Evolutionary conservation across 768 basidiomycete species (phyloP).

Genomic region (Podaxis mareebaensis): DNA sequence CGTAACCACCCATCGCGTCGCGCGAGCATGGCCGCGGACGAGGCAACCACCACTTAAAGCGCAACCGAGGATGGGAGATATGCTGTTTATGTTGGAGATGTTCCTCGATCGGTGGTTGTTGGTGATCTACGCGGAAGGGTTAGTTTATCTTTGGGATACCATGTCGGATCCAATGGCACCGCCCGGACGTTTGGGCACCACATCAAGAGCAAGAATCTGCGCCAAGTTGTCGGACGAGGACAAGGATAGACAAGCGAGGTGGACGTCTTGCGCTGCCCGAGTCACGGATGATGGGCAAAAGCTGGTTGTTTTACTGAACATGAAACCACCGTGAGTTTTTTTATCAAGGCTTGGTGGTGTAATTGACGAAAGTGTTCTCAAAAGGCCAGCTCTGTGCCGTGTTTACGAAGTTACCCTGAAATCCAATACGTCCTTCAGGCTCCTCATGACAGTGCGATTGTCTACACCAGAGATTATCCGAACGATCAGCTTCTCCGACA

Average conservation of each 20-base stretch:
- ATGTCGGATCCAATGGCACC: constrained; percentile 7
- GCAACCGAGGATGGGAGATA: constrained; percentile 5
- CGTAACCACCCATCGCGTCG: constrained; percentile 8
- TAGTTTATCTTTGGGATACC: constrained; percentile 44
- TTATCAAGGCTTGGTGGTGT: too few relatives aligned
- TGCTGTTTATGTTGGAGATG: constrained; percentile 38
- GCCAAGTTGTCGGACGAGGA: constrained; percentile 11
- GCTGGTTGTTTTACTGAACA: constrained; percentile 11
- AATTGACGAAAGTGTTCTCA: neutral
- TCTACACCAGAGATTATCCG: constrained; percentile 3
- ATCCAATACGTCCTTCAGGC: constrained; percentile 7
- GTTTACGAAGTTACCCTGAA: constrained; percentile 12
- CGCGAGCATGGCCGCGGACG: constrained; percentile 4
- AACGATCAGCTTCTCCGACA: constrained; percentile 6
- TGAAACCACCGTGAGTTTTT: constrained; percentile 1
- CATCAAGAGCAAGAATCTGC: constrained; percentile 14
- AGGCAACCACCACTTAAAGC: constrained; percentile 1
- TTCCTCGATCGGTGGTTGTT: constrained; percentile 51
- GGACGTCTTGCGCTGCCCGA: constrained; percentile 3
- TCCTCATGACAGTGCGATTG: constrained; percentile 2
- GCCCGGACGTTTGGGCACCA: constrained; percentile 10
- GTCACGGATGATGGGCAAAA: constrained; percentile 9
- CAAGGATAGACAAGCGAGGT: neutral
- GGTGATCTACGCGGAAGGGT: constrained; percentile 41
- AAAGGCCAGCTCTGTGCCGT: neutral